Evolutionary conservation across 371 early-diverging fungal species (phyloP), one percentile per base, ranked within the genome.

Genomic region (Apophysomyces variabilis): DNA sequence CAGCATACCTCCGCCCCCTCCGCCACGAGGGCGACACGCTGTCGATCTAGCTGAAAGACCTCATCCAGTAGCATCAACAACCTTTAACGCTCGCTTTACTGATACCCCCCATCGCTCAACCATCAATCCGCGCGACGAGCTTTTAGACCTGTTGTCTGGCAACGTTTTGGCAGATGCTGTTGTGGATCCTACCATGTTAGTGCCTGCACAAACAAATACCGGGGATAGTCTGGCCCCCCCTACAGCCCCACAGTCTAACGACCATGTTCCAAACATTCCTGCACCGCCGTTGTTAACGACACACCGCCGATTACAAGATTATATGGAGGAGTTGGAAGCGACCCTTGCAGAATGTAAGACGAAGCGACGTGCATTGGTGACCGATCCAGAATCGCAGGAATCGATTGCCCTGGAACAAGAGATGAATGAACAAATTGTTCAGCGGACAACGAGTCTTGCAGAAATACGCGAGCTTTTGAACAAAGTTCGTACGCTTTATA

Each of bases 401-500:
- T 66, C 32, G 14, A 32, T 41, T 38, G 5, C 21, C 9, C 26
- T 58, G 13, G 80, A 79, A 41, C 64, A 57, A 5, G 79, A 76
- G 37, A 38, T 72, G 18, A 78, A 79, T 64, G 78, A 79, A 16
- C 70, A 66, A 36, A 75, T 79, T 35, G 65, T 69, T 44, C 78
- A 82, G 44, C 79, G 71, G 37, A 79, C 73, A 13, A 50, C 76
- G 7, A 72, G 72, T 54, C 72, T 80, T 16, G 73, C 78, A 16
- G 81, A 76, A 32, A 76, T 78, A 59, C 76, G 81, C 66, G 74
- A 77, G 8, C 80, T 79, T 16, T 60, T 83, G 26, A 81, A 77
- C 59, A 75, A 75, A 58, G 83, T 85, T 11, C 76, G 85, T 8
- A 82, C 82, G 18, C 66, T 85, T 18, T 74, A 80, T 59, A 82